phyloP scores from a whole-genome alignment of 148 eudicot species.

The Rhododendron ovatum region DNA sequence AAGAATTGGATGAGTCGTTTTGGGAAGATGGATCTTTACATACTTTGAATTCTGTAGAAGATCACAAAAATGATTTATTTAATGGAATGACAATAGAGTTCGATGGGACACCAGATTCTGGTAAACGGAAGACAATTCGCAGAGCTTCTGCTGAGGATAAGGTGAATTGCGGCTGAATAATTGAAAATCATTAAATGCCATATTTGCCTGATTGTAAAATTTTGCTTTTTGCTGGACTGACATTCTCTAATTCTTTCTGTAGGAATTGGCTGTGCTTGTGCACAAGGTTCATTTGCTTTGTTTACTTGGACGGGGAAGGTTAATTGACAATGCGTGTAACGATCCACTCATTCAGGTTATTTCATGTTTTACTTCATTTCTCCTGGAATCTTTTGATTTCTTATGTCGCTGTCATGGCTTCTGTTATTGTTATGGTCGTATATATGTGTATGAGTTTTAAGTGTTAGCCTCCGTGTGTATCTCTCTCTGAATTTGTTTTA shows the following conservation, averaged over 20 bases:
- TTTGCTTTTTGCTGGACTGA: slow-evolving; percentile 4
- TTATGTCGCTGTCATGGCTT: neutral
- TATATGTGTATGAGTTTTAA: neutral
- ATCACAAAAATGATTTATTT: slow-evolving; percentile 12
- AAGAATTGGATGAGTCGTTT: slow-evolving; percentile 43
- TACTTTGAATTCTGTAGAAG: slow-evolving; percentile 18
- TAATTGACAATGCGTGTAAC: slow-evolving; percentile 74
- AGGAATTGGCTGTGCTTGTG: slow-evolving; percentile 87
- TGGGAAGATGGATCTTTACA: slow-evolving; percentile 83
- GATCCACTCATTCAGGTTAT: slow-evolving; percentile 89
- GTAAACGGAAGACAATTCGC: slow-evolving; percentile 52
- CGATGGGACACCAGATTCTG: slow-evolving; percentile 49
- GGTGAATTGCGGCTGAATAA: slow-evolving; percentile 31
- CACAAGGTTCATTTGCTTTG: slow-evolving; percentile 91
- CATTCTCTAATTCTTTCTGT: slow-evolving; percentile 10
- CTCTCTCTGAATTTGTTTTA: neutral
- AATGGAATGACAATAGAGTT: slow-evolving; percentile 69
- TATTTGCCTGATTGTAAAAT: neutral
- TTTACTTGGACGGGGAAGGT: slow-evolving; percentile 83
- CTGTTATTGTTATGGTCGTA: neutral
- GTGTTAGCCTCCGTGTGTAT: neutral
- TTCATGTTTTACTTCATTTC: neutral
- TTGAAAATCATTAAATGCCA: neutral
- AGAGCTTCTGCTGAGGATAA: slow-evolving; percentile 88
- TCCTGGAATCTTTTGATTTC: neutral